Evolutionary conservation across 208 protist species (phyloP).

Genomic region (Crithidia fasciculata): DNA sequence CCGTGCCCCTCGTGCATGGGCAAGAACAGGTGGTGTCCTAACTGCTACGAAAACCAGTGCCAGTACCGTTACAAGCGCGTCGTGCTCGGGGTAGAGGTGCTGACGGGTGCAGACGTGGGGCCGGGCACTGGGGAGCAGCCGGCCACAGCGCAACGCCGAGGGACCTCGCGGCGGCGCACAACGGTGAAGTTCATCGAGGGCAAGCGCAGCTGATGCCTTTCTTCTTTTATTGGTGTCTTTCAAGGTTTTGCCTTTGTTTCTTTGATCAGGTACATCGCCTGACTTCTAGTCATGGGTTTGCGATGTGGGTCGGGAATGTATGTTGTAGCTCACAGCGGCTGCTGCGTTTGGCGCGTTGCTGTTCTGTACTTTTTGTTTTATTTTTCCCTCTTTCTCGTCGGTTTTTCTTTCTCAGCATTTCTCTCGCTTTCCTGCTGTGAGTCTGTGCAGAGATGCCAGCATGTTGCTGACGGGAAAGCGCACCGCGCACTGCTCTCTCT

Average conservation of each 20-base stretch:
- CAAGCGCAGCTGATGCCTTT: constrained; percentile 13
- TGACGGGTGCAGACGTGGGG: constrained; percentile 24
- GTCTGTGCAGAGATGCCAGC: too few species aligned
- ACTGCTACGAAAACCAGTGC: constrained; percentile 89
- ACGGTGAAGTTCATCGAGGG: constrained; percentile 28
- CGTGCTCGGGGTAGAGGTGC: constrained; percentile 60
- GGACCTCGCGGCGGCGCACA: constrained; percentile 20
- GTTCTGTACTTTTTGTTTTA: too few species aligned
- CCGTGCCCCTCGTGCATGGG: constrained; percentile 80
- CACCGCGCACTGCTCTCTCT: too few species aligned
- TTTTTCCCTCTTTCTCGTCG: not conserved
- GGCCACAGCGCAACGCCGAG: not conserved
- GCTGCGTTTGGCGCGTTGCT: too few species aligned
- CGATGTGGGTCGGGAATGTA: too few species aligned
- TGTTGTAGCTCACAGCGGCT: too few species aligned
- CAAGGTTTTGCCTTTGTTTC: too few species aligned
- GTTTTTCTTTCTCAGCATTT: not conserved
- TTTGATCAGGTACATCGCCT: too few species aligned
- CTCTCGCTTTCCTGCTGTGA: too few species aligned
- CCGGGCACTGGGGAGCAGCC: constrained; percentile 15
- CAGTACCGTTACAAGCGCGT: constrained; percentile 75
- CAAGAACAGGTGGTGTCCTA: constrained; percentile 83
- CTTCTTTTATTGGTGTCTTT: not conserved
- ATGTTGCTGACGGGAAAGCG: too few species aligned
- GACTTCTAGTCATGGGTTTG: too few species aligned